Conservation (phyloP, 2,329 filamentous ascomycete genomes). For the Boeremia exigua region DNA sequence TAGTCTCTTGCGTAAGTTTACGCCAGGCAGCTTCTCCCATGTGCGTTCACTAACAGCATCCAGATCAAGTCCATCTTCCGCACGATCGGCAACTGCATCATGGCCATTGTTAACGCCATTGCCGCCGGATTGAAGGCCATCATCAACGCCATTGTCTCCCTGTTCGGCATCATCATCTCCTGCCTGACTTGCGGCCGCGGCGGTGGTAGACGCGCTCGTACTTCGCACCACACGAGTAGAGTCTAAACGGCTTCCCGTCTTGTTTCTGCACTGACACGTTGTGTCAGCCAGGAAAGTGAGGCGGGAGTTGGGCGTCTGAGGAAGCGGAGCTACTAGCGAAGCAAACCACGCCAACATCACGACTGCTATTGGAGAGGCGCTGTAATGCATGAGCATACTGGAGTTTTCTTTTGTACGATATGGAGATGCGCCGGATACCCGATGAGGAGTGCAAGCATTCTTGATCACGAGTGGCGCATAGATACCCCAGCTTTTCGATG, state of each 20-base stretch:
- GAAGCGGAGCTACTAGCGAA: slow-evolving; percentile 1
- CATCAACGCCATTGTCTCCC: slow-evolving; percentile 57
- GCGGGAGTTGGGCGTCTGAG: slow-evolving; percentile 24
- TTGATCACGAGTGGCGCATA: slow-evolving; percentile 29
- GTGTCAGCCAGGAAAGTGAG: slow-evolving; percentile 23
- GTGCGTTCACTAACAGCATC: slow-evolving; percentile 26
- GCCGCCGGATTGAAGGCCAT: slow-evolving; percentile 54
- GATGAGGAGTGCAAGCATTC: slow-evolving; percentile 20
- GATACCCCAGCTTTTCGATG: slow-evolving; percentile 30
- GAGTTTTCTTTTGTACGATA: slow-evolving; percentile 19
- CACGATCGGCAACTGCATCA: slow-evolving; percentile 55
- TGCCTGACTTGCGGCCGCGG: slow-evolving; percentile 57
- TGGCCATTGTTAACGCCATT: slow-evolving; percentile 56
- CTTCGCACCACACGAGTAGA: slow-evolving; percentile 45
- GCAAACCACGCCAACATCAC: background rate
- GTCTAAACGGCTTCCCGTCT: slow-evolving; percentile 40
- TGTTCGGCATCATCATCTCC: slow-evolving; percentile 57
- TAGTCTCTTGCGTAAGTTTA: slow-evolving; percentile 78
- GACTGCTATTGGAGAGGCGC: background rate
- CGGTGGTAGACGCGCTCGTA: slow-evolving; percentile 44
- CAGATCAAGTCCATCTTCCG: slow-evolving; percentile 53
- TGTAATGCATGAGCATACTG: slow-evolving; percentile 19
- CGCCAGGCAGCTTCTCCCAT: background rate
- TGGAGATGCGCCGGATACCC: slow-evolving; percentile 17
- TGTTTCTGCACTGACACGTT: slow-evolving; percentile 10